Conservation (phyloP, 1,284 basidiomycete genomes). For the Apiotrichum veenhuisii region DNA sequence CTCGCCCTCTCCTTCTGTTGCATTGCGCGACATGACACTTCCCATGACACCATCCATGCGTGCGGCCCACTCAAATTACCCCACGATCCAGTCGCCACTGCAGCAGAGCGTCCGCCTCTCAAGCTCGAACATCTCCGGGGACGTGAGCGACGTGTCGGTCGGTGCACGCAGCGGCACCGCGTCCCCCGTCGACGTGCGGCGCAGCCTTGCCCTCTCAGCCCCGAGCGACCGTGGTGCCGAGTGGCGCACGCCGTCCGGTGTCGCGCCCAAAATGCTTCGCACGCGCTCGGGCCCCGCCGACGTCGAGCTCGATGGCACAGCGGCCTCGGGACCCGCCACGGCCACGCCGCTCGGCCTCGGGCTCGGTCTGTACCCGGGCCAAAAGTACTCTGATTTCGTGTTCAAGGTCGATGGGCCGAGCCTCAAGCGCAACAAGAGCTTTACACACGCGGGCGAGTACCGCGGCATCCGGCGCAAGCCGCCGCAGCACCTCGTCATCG, state of each 20-base stretch:
- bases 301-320: neutral
- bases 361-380: neutral
- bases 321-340: neutral
- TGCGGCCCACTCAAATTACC: neutral
- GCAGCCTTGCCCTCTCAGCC: neutral
- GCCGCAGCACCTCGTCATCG: constrained; percentile 30
- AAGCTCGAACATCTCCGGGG: constrained; percentile 7
- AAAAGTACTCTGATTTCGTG: neutral
- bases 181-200: neutral
- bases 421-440: constrained; percentile 12
- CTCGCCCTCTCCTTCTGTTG: constrained; percentile 7
- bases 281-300: neutral
- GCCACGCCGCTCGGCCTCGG: neutral
- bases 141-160: constrained; percentile 8
- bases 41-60: neutral
- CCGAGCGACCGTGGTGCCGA: neutral
- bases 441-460: constrained; percentile 22
- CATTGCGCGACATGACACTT: constrained; percentile 2
- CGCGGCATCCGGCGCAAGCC: constrained; percentile 4
- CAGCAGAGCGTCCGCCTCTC: constrained; percentile 1
- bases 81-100: neutral
- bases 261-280: neutral
- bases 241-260: neutral
- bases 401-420: neutral
- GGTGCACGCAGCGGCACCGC: neutral